These are phyloP conservation scores for Sporisorium reilianum DNA, from an alignment of 1,284 basidiomycete genomes.

Conservation along the genomic window DNA sequence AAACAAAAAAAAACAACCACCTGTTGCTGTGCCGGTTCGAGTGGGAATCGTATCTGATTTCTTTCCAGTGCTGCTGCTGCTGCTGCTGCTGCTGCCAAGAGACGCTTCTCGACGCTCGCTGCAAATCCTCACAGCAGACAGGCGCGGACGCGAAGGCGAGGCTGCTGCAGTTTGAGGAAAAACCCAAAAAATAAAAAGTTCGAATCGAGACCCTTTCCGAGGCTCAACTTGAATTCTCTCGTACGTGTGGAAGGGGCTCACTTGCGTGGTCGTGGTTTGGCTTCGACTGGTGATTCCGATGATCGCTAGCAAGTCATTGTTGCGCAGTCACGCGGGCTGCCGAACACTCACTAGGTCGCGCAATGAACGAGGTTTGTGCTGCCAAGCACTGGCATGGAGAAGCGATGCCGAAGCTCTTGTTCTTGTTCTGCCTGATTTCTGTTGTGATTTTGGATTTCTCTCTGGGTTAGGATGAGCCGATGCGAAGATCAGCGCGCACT, in stretches of 20 bases:
- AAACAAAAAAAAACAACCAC: constrained; percentile 5
- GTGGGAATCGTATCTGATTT: background rate
- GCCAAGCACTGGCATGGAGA: no score
- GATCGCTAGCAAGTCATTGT: no score
- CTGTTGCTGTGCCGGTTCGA: background rate
- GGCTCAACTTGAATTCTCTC: constrained; percentile 2
- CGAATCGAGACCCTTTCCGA: constrained; percentile 3
- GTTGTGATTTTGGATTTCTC: no score
- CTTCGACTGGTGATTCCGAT: no score
- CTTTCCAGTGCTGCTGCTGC: no score
- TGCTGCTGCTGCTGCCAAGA: constrained; percentile 7
- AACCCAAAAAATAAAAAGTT: constrained; percentile 3
- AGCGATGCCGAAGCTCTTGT: no score
- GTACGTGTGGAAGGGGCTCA: background rate
- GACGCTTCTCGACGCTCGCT: constrained; percentile 1
- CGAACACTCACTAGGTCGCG: no score
- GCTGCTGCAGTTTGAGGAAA: constrained; percentile 3
- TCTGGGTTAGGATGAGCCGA: no score
- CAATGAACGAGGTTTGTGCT: no score
- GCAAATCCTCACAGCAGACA: constrained; percentile 3
- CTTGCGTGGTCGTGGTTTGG: no score
- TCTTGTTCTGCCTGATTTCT: no score
- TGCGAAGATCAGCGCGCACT: background rate
- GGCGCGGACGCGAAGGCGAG: background rate
- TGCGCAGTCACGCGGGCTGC: no score